Evolutionary conservation across 176 grass and related monocot genomes (phyloP), one percentile per base, ranked within the genome.

Genomic region (Otatea glauca): DNA sequence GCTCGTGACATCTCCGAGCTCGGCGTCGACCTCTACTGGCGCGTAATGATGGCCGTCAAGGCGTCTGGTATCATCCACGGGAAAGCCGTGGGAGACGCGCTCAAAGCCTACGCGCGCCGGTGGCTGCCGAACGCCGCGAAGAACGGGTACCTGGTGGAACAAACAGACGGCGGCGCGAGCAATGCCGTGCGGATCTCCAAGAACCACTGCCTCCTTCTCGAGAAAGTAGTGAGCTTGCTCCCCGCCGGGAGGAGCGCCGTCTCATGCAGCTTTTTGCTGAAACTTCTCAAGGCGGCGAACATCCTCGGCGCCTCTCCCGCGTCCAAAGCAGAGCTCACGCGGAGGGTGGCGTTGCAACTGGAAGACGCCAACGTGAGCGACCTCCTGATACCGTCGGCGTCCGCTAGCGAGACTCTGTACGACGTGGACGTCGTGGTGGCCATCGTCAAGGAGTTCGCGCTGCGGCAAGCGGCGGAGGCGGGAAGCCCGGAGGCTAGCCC

Each of bases 1-100:
- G 89, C 39, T 3, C 65, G 76, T 0, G 94, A 94, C 71, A 35
- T 94, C 45, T 54, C 85, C 17, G 88, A 92, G 38, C 84, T 97
- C 38, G 75, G 75, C 35, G 74, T 90, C 16, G 94, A 92, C 72
- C 85, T 92, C 17, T 97, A 90, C 82, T 94, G 94, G 89, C 84
- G 94, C 51, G 78, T 97, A 70, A 94, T 97, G 89, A 83, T 92
- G 44, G 85, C 89, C 25, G 89, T 94, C n/a, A 97, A 90, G 78
- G 92, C 92, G 5, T 76, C 88, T 0, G 89, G 92, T 3, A 66
- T 76, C 72, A 88, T 97, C 7, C 43, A 58, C 4, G 78, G n/a
- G 2, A 75, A 80, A 64, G 77, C 53, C 74, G 12, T 94, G 8
- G 89, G 92, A 48, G 90, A 92, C 58, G 79, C 89, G 51, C 81